Conservation (phyloP, 768 basidiomycete species). For the Rhodotorula babjevae region DNA sequence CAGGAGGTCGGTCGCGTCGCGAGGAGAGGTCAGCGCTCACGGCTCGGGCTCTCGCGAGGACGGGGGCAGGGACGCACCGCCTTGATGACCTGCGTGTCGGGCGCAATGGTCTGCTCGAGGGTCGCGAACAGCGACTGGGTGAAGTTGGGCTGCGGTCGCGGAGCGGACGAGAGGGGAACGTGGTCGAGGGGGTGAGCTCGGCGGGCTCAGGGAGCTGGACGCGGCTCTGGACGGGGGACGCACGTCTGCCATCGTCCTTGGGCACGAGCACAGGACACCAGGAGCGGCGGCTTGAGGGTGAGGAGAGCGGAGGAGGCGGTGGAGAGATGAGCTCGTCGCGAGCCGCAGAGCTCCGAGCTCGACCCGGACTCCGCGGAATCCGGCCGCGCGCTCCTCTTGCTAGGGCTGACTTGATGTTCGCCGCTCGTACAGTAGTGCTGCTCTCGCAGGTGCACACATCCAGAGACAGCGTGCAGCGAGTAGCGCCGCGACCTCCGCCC, state of each 20-base stretch:
- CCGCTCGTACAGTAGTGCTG: no score
- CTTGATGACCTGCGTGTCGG: conserved; percentile 84
- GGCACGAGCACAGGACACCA: not conserved
- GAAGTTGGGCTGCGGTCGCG: conserved; percentile 52
- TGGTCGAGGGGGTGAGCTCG: not conserved
- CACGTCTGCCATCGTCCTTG: conserved; percentile 28
- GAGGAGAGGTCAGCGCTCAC: not conserved
- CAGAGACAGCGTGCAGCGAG: no score
- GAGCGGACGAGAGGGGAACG: not conserved
- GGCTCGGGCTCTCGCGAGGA: not conserved
- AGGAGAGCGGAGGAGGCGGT: not conserved
- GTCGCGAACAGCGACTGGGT: conserved; percentile 77
- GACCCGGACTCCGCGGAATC: no score
- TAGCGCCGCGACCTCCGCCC: no score
- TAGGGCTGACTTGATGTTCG: no score
- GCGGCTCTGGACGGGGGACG: not conserved
- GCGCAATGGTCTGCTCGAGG: conserved; percentile 75
- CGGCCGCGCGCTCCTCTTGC: no score
- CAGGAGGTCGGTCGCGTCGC: no score
- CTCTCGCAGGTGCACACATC: no score
- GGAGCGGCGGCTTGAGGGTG: not conserved
- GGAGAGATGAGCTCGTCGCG: not conserved
- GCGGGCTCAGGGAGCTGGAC: not conserved
- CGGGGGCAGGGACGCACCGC: conserved; percentile 58
- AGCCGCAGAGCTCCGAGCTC: not conserved